phyloP scores from a whole-genome alignment of 352 stramenopile genomes.

The Peronospora destructor region DNA sequence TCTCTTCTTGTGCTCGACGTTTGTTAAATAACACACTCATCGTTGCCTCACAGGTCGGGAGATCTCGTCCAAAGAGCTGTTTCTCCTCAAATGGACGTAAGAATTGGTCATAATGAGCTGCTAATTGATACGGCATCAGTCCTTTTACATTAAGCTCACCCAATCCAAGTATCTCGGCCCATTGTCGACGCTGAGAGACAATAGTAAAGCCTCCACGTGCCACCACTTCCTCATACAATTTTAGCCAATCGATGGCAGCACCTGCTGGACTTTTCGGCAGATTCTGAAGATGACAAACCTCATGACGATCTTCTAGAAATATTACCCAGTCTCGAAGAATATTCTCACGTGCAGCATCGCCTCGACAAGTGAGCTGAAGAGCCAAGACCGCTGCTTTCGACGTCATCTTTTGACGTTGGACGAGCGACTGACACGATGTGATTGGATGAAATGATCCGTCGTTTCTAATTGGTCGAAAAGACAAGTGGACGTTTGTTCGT shows the following conservation, averaged over 20 bases:
- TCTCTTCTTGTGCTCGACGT: constrained; percentile 12
- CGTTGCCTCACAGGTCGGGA: constrained; percentile 20
- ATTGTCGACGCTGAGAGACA: constrained; percentile 49
- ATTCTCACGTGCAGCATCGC: constrained; percentile 50
- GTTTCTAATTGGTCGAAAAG: not conserved
- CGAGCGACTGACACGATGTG: not conserved
- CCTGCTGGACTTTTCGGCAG: constrained; percentile 52
- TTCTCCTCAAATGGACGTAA: constrained; percentile 69
- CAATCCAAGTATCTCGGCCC: constrained; percentile 40
- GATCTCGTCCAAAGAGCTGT: constrained; percentile 63
- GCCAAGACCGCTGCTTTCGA: constrained; percentile 40
- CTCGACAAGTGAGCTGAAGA: constrained; percentile 62
- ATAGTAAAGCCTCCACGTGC: constrained; percentile 46
- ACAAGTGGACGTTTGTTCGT: constrained; percentile 7
- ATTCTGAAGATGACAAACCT: constrained; percentile 36
- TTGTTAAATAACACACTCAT: constrained; percentile 28
- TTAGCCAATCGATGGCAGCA: constrained; percentile 59
- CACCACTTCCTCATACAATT: constrained; percentile 78
- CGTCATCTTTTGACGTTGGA: constrained; percentile 12
- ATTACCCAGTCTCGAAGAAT: constrained; percentile 51
- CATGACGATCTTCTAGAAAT: constrained; percentile 44
- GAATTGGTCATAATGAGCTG: constrained; percentile 48
- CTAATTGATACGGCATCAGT: constrained; percentile 55
- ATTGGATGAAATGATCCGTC: not conserved
- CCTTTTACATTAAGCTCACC: constrained; percentile 49